These are phyloP conservation scores for Botryotinia globosa DNA, from an alignment of 2,329 filamentous ascomycete genomes.

Conservation along the genomic window DNA sequence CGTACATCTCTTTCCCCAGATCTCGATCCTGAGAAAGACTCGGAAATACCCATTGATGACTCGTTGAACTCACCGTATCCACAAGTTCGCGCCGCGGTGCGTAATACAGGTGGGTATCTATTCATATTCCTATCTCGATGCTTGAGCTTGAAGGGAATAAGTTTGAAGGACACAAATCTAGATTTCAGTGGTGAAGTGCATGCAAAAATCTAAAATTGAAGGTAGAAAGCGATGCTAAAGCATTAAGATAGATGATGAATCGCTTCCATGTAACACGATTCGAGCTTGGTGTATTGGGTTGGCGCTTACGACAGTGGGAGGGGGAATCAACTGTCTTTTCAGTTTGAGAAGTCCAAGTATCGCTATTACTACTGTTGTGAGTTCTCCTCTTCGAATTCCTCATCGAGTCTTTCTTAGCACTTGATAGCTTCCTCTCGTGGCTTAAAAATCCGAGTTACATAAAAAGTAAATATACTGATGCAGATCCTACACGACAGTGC, in stretches of 20 bases:
- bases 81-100: constrained; percentile 53
- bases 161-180: fast-evolving
- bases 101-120: constrained; percentile 60
- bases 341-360: constrained; percentile 26
- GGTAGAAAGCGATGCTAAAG: neutral
- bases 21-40: constrained; percentile 22
- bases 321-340: constrained; percentile 25
- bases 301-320: constrained; percentile 24
- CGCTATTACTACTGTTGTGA: constrained; percentile 24
- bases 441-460: no score
- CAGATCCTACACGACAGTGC: constrained; percentile 31
- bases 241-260: neutral
- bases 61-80: constrained; percentile 27
- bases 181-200: fast-evolving
- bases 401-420: neutral
- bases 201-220: fast-evolving
- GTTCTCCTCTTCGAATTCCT: constrained; percentile 17
- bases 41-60: constrained; percentile 7
- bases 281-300: constrained; percentile 52
- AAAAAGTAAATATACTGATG: neutral
- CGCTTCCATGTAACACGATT: constrained; percentile 49
- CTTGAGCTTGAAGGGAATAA: no score
- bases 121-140: constrained; percentile 39
- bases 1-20: neutral
- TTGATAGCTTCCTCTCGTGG: neutral